Percentiles rank a stretch among this genome's conserved stretches.
Evolutionary conservation across 352 stramenopile species (phyloP).

Genomic region (Globisporangium carolinianum): DNA sequence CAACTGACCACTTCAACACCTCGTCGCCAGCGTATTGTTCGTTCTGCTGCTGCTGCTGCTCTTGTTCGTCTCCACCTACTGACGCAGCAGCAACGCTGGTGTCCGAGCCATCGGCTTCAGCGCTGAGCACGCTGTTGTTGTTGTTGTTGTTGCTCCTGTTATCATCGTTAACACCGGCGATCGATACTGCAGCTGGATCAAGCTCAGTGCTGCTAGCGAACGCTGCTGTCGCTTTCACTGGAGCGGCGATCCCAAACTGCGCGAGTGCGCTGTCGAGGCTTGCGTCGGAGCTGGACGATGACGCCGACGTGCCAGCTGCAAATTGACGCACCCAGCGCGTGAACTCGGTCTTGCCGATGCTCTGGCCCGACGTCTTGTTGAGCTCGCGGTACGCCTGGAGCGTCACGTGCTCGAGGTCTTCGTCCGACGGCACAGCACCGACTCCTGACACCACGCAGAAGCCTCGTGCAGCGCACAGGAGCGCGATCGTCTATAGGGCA

Average conservation of each 20-base stretch:
- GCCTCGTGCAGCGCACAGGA: constrained; percentile 48
- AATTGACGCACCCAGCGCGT: constrained; percentile 45
- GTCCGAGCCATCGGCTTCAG: background rate
- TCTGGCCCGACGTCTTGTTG: constrained; percentile 43
- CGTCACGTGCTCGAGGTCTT: constrained; percentile 49
- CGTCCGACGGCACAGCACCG: constrained; percentile 37
- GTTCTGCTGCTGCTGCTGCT: background rate
- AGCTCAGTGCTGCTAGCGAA: background rate
- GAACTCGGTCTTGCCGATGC: constrained; percentile 58
- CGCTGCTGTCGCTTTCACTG: background rate
- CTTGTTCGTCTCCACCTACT: background rate
- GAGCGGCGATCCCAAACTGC: constrained; percentile 1
- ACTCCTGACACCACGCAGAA: constrained; percentile 42
- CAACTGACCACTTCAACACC: background rate
- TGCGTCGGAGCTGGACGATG: constrained; percentile 1
- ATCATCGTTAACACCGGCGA: too few relatives aligned
- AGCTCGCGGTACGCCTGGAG: constrained; percentile 52
- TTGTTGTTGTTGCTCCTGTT: too few relatives aligned
- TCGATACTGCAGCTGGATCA: background rate
- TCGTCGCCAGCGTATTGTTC: background rate
- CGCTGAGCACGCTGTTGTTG: too few relatives aligned
- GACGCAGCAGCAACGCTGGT: background rate
- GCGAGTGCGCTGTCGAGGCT: constrained; percentile 6
- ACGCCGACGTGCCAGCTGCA: constrained; percentile 6
- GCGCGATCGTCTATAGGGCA: constrained; percentile 44